Conservation (phyloP, 805 yeast genomes). For the Pichia manshurica region DNA sequence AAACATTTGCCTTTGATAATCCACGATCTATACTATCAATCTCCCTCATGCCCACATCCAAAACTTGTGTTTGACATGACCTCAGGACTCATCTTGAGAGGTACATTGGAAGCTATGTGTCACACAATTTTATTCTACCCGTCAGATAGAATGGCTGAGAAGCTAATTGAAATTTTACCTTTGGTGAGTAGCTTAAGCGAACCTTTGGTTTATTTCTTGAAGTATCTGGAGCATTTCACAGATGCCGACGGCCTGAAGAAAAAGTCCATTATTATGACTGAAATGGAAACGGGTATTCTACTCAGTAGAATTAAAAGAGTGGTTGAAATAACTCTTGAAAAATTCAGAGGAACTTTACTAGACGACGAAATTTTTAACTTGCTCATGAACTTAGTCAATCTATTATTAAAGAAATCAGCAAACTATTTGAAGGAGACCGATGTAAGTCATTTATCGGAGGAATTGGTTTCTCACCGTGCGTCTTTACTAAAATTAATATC, state of each 20-base stretch:
- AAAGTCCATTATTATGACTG: slow-evolving; percentile 4
- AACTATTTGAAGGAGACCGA: not conserved
- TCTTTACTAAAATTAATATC: not conserved
- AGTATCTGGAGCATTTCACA: slow-evolving; percentile 18
- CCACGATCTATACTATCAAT: slow-evolving; percentile 17
- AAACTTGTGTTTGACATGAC: slow-evolving; percentile 45
- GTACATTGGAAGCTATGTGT: slow-evolving; percentile 65
- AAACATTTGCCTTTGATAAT: slow-evolving; percentile 6
- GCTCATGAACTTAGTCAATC: not conserved
- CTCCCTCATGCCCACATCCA: slow-evolving; percentile 56
- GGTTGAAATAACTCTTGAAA: slow-evolving; percentile 31
- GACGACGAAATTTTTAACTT: slow-evolving; percentile 47
- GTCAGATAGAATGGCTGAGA: slow-evolving; percentile 31
- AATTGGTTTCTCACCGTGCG: not conserved
- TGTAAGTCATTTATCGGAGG: not conserved
- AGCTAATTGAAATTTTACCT: slow-evolving; percentile 49
- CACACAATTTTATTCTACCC: slow-evolving; percentile 64
- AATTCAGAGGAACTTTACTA: slow-evolving; percentile 64
- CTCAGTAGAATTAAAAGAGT: slow-evolving; percentile 10
- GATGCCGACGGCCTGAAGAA: slow-evolving; percentile 1
- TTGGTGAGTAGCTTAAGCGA: slow-evolving; percentile 43
- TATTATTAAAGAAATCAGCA: not conserved
- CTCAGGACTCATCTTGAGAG: slow-evolving; percentile 41
- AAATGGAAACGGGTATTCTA: slow-evolving; percentile 12
- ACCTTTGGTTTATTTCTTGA: slow-evolving; percentile 38